Conservation (phyloP, 768 basidiomycete species). For the Udeniomyces megalosporus region DNA sequence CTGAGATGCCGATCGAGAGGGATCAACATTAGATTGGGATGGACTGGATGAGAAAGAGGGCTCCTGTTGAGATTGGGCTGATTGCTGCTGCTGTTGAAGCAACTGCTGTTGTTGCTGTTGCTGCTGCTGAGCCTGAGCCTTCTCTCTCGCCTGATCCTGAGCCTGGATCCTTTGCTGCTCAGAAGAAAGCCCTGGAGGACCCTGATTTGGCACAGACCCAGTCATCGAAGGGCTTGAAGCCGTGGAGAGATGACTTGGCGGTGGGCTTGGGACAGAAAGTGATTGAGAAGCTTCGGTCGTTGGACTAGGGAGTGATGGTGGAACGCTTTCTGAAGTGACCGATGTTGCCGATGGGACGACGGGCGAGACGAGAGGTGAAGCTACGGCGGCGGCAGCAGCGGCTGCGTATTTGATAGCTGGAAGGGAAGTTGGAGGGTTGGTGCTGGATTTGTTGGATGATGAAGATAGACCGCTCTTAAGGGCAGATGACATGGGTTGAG, state of each 20-base stretch:
- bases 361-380: conserved; percentile 22
- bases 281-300: conserved; percentile 25
- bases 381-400: conserved; percentile 59
- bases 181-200: background rate
- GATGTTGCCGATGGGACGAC: background rate
- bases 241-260: conserved; percentile 3
- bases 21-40: too few relatives aligned
- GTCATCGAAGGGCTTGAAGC: background rate
- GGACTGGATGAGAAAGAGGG: too few relatives aligned
- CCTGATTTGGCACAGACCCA: too few relatives aligned
- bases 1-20: too few relatives aligned
- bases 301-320: background rate
- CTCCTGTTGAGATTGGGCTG: conserved; percentile 34
- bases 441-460: background rate
- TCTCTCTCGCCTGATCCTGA: background rate
- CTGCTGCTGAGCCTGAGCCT: conserved; percentile 16
- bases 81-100: conserved; percentile 20
- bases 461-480: conserved; percentile 48
- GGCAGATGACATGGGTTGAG: conserved; percentile 59
- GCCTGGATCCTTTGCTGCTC: background rate
- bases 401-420: conserved; percentile 80
- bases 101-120: conserved; percentile 10
- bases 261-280: conserved; percentile 17
- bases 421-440: conserved; percentile 28
- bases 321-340: background rate